A percentile compares a stretch with the other conserved stretches of the same genome.
phyloP scores from a whole-genome alignment of 257 asterid species.

The Gentiana dahurica region DNA sequence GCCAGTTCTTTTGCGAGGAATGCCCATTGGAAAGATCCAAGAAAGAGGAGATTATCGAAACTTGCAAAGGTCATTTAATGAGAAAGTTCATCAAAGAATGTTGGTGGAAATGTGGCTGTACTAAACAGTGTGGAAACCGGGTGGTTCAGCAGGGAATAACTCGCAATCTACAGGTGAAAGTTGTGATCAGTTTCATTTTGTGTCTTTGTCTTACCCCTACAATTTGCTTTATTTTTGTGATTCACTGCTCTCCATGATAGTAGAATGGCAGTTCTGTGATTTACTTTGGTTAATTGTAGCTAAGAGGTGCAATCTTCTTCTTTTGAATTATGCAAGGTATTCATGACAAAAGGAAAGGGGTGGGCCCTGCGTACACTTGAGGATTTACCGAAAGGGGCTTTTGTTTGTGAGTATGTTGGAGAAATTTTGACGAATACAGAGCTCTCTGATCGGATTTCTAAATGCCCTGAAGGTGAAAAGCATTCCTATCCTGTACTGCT shows the following conservation, averaged over 20 bases:
- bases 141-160: conserved; percentile 92
- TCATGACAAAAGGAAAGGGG: conserved; percentile 83
- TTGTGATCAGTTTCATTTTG: neutral
- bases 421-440: conserved; percentile 77
- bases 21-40: conserved; percentile 86
- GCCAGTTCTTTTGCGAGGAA: conserved; percentile 55
- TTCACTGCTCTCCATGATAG: neutral
- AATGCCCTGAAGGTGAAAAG: conserved; percentile 42
- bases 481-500: conserved; percentile 87
- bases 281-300: no score
- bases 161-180: conserved; percentile 56
- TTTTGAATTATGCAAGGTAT: conserved; percentile 42
- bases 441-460: conserved; percentile 64
- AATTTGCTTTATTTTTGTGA: neutral
- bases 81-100: conserved; percentile 86
- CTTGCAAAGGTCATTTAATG: conserved; percentile 89
- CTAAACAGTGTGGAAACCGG: conserved; percentile 79
- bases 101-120: conserved; percentile 94
- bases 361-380: conserved; percentile 98
- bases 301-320: neutral
- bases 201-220: neutral
- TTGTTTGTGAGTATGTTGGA: conserved; percentile 95
- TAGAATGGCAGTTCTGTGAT: no score
- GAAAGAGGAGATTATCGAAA: conserved; percentile 36
- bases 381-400: conserved; percentile 89